Percentiles rank a stretch among this genome's conserved stretches.
These are phyloP conservation scores for Cercospora sesami DNA, from an alignment of 2,329 filamentous ascomycete genomes.

Conservation along the genomic window DNA sequence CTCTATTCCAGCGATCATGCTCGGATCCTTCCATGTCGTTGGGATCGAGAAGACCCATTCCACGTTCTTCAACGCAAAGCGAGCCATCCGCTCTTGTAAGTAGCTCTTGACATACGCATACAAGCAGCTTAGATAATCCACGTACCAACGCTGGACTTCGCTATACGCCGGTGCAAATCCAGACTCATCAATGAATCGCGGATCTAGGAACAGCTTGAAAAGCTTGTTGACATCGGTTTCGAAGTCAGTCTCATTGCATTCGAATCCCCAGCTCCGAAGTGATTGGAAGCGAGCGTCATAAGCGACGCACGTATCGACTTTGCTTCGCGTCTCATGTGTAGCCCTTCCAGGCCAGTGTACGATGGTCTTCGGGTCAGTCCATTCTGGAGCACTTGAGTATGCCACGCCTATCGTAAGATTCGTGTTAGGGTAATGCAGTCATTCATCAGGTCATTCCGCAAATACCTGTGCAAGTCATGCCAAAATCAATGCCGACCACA, in stretches of 20 bases:
- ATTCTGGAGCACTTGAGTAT: conserved; percentile 24
- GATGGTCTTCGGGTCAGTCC: conserved; percentile 24
- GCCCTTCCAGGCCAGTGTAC: conserved; percentile 28
- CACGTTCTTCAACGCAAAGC: conserved; percentile 11
- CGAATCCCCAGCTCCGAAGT: conserved; percentile 26
- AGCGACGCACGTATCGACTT: conserved; percentile 25
- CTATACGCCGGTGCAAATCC: conserved; percentile 1
- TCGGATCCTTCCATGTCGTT: not conserved
- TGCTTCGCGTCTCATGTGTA: conserved; percentile 22
- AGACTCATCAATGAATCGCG: conserved; percentile 16
- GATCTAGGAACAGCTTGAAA: conserved; percentile 31
- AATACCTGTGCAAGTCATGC: conserved; percentile 19
- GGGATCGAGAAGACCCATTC: conserved; percentile 8
- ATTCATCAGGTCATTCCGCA: not conserved
- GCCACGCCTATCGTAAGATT: not conserved
- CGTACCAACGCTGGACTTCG: conserved; percentile 22
- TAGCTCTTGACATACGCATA: conserved; percentile 12
- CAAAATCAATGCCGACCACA: not conserved
- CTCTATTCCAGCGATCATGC: conserved; percentile 5
- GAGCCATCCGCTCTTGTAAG: conserved; percentile 12
- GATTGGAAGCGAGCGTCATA: conserved; percentile 13
- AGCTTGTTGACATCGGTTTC: conserved; percentile 18
- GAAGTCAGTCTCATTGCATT: conserved; percentile 20
- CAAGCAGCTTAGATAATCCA: conserved; percentile 22
- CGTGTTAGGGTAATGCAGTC: not conserved